Base-by-base conservation (phyloP, 1,284 basidiomycete species). In the Cutaneotrichosporon sp. region DNA sequence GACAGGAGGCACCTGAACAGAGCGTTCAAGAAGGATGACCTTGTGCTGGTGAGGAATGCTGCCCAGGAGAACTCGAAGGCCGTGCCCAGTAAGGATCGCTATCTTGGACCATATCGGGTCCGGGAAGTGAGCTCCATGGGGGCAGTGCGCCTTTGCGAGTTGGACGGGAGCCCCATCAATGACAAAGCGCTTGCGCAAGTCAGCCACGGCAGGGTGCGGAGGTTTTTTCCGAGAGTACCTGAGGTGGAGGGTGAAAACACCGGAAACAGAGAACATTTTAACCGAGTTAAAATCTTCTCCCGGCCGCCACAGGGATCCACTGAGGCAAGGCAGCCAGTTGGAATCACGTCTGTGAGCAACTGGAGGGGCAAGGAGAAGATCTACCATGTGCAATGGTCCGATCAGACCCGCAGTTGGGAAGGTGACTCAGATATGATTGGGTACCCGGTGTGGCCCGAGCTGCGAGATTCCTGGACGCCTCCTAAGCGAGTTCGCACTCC, bases 41-140 rank as follows among this genome's bases (percentile, higher is more conserved):
- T 50, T 31, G 56, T 58, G 2, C 49, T 58, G 18, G 56, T 58
- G 4, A 18, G 56, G 24, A 58, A 58, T 20, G 49, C 56, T 3
- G n/a, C 7, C 9, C 56, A 58, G 25, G 56, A 58, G 31, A 38
- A 58, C 22, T 24, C 14, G 11, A 24, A 22, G 7, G 9, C 9
- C 22, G 34, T 42, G 33, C 5, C 18, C 22, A 6, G 20, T 10
- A 16, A 20, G 45, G 55, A 56, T 43, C 24, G 55, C 4, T 56
- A 46, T 20, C 33, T 56, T 11, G 55, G 55, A 8, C 54, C 43
- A 4, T 56, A 56, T 27, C 5, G n/a, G 29, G 20, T 56, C 11
- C 18, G 22, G 38, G 16, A 34, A 29, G 22, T 56, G 4, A 27
- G 25, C 5, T 2, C n/a, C 6, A 29, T 9, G 20, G 42, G 43